A percentile compares a stretch with the other conserved stretches of the same genome.
Evolutionary conservation across 2,329 filamentous ascomycete species (phyloP).

Genomic region (Mycogone perniciosa): DNA sequence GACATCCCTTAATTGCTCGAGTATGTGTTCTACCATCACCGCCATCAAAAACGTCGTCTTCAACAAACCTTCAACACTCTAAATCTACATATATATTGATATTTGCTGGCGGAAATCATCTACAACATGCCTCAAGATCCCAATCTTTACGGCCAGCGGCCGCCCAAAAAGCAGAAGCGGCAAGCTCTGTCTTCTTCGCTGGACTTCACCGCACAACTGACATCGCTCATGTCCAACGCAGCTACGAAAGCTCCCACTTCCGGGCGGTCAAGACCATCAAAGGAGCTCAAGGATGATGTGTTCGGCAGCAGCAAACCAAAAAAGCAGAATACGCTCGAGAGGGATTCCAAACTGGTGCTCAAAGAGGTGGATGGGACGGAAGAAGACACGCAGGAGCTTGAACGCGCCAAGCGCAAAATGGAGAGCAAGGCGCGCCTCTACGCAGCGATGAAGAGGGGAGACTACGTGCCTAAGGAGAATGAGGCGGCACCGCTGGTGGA

Average conservation of each 20-base stretch:
- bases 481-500: conserved; percentile 69
- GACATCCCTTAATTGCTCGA: too few relatives aligned
- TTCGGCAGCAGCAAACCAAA: conserved; percentile 27
- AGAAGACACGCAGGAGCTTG: conserved; percentile 62
- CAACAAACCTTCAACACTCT: not conserved
- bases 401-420: conserved; percentile 71
- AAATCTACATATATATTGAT: too few relatives aligned
- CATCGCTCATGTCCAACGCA: conserved; percentile 63
- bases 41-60: too few relatives aligned
- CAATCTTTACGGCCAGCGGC: conserved; percentile 69
- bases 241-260: conserved; percentile 34
- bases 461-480: conserved; percentile 64
- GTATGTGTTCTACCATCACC: too few relatives aligned
- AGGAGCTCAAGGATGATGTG: conserved; percentile 43
- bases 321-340: conserved; percentile 33
- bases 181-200: conserved; percentile 67
- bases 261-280: conserved; percentile 40
- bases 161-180: conserved; percentile 61
- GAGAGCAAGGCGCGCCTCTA: conserved; percentile 87
- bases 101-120: not conserved
- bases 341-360: conserved; percentile 44
- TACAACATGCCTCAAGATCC: conserved; percentile 55
- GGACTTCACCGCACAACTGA: conserved; percentile 83
- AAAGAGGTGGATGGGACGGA: conserved; percentile 50
- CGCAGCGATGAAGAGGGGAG: conserved; percentile 83